These are phyloP conservation scores for Ogataea minuta DNA, from an alignment of 805 yeast genomes.

Conservation along the genomic window DNA sequence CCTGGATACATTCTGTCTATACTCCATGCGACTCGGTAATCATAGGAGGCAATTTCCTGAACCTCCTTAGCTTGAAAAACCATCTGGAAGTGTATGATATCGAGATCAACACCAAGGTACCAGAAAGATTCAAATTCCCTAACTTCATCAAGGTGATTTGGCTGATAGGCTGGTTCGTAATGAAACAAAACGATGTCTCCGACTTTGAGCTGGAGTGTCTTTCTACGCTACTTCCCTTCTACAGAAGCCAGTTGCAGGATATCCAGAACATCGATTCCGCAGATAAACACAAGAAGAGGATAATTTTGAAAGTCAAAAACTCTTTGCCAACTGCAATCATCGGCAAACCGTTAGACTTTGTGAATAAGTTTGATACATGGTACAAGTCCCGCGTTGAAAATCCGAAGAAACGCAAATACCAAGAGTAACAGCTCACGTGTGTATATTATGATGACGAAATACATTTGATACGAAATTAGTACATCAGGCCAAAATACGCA, in stretches of 20 bases:
- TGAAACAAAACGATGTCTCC: conserved; percentile 9
- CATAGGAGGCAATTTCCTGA: conserved; percentile 85
- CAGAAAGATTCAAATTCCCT: conserved; percentile 75
- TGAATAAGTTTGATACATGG: conserved; percentile 25
- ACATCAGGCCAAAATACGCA: conserved; percentile 46
- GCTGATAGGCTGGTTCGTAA: conserved; percentile 53
- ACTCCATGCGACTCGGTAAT: conserved; percentile 81
- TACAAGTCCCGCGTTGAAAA: conserved; percentile 1
- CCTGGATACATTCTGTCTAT: conserved; percentile 90
- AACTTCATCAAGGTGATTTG: conserved; percentile 68
- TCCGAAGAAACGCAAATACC: conserved; percentile 5
- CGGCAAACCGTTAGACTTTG: conserved; percentile 27
- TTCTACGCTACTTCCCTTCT: conserved; percentile 24
- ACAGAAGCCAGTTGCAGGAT: conserved; percentile 21
- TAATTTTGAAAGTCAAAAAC: conserved; percentile 17
- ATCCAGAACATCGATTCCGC: conserved; percentile 11
- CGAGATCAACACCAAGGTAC: conserved; percentile 70
- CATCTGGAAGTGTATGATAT: conserved; percentile 62
- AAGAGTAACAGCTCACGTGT: conserved; percentile 1
- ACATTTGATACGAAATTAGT: conserved; percentile 9
- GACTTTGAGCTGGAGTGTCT: conserved; percentile 23
- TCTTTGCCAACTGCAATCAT: conserved; percentile 24
- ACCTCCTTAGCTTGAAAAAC: conserved; percentile 56
- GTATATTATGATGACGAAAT: conserved; percentile 8
- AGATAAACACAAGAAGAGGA: conserved; percentile 18